These are phyloP conservation scores for Diospyros lotus DNA, from an alignment of 148 eudicot genomes.

Conservation along the genomic window DNA sequence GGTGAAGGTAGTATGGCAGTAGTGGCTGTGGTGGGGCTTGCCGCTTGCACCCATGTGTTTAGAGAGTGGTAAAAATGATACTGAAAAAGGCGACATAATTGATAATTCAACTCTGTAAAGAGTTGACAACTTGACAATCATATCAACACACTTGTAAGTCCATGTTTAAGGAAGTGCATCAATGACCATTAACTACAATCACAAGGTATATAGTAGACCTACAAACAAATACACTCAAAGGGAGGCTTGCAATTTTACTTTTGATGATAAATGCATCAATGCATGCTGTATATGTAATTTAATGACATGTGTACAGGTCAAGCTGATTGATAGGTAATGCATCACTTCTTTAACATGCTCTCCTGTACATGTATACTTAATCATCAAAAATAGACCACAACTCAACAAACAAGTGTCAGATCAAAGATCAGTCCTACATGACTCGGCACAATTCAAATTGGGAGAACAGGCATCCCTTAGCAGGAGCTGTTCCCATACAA, in stretches of 20 bases:
- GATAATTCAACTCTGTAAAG: neutral
- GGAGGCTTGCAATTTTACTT: neutral
- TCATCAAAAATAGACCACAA: neutral
- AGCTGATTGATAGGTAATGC: neutral
- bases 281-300: neutral
- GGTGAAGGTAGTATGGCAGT: neutral
- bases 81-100: neutral
- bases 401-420: neutral
- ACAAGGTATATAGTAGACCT: too few species aligned
- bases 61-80: neutral
- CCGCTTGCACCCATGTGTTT: neutral
- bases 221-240: neutral
- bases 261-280: neutral
- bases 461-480: neutral
- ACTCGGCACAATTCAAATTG: slow-evolving; percentile 2
- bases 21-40: neutral
- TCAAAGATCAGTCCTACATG: neutral
- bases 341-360: neutral
- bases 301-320: neutral
- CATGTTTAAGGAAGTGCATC: neutral
- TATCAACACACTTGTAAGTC: neutral
- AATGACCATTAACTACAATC: too few species aligned
- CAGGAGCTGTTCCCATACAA: neutral
- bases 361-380: neutral
- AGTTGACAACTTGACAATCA: neutral